A percentile compares a stretch with the other conserved stretches of the same genome.
Evolutionary conservation across 2,329 filamentous ascomycete genomes (phyloP).

Genomic region (Cyclaneusma minus): DNA sequence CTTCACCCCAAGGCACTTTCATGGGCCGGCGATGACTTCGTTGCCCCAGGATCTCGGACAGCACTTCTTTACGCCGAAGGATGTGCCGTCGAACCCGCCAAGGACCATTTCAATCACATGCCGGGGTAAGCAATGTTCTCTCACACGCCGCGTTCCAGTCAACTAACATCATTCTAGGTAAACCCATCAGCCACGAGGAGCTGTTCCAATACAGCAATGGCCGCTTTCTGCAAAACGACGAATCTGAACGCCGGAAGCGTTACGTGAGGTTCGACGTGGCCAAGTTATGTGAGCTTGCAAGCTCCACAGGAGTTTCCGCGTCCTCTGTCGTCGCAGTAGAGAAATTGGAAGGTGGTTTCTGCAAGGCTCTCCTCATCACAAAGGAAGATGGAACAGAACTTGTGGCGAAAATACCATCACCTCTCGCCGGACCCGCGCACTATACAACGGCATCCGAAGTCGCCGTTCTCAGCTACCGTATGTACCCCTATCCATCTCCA

Average conservation of each 20-base stretch:
- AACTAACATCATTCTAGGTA: too few relatives aligned
- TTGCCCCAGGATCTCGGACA: too few relatives aligned
- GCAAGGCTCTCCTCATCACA: slow-evolving; percentile 10
- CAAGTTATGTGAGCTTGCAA: slow-evolving; percentile 20
- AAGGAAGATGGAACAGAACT: slow-evolving; percentile 11
- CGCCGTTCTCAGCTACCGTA: too few relatives aligned
- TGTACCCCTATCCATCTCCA: too few relatives aligned
- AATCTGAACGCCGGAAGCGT: slow-evolving; percentile 19
- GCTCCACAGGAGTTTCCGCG: slow-evolving; percentile 22
- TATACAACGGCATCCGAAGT: slow-evolving; percentile 11
- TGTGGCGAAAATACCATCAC: slow-evolving; percentile 10
- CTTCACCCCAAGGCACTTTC: too few relatives aligned
- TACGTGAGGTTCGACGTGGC: slow-evolving; percentile 24
- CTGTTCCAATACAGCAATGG: slow-evolving; percentile 23
- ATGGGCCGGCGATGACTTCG: too few relatives aligned
- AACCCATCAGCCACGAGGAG: too few relatives aligned
- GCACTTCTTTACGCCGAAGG: too few relatives aligned
- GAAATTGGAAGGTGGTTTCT: slow-evolving; percentile 22
- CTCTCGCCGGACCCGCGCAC: slow-evolving; percentile 8
- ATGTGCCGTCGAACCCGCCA: too few relatives aligned
- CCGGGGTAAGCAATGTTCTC: too few relatives aligned
- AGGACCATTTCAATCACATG: too few relatives aligned
- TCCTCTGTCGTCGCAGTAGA: slow-evolving; percentile 18
- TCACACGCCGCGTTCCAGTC: too few relatives aligned
- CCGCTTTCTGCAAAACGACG: slow-evolving; percentile 22